Evolutionary conservation across 2,329 filamentous ascomycete genomes (phyloP).

Genomic region (Celoporthe dispersa): DNA sequence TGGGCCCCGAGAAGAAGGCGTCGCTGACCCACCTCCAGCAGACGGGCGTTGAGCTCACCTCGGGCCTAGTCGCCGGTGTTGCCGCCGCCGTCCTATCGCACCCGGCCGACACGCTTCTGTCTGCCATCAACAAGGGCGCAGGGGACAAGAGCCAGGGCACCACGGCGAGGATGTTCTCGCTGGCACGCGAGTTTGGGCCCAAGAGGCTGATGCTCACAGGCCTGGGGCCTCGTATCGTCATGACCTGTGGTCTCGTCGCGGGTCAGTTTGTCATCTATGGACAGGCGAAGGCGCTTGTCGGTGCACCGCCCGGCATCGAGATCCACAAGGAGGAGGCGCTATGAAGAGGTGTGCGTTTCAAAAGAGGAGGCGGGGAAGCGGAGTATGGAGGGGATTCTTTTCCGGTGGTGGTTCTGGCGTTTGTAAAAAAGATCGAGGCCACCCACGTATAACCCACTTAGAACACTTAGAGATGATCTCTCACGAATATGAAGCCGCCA

Average conservation of each 20-base stretch:
- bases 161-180: constrained; percentile 56
- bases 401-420: constrained; percentile 8
- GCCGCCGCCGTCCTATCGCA: constrained; percentile 88
- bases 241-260: constrained; percentile 58
- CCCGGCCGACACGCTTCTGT: constrained; percentile 72
- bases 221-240: constrained; percentile 55
- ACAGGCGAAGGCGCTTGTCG: constrained; percentile 57
- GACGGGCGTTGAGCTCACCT: constrained; percentile 83
- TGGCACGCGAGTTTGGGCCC: constrained; percentile 56
- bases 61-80: constrained; percentile 85
- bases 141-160: constrained; percentile 53
- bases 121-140: constrained; percentile 60
- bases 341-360: neutral
- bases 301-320: constrained; percentile 55
- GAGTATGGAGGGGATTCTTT: no score
- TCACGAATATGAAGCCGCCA: neutral
- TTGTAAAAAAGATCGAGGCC: neutral
- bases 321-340: constrained; percentile 53
- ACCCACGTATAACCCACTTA: neutral
- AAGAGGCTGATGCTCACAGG: constrained; percentile 52
- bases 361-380: no score
- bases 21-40: constrained; percentile 71
- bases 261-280: constrained; percentile 61
- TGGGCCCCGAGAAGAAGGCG: constrained; percentile 71
- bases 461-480: neutral